These are phyloP conservation scores for Xylogone sp. DNA, from an alignment of 2,329 filamentous ascomycete genomes.

Conservation along the genomic window DNA sequence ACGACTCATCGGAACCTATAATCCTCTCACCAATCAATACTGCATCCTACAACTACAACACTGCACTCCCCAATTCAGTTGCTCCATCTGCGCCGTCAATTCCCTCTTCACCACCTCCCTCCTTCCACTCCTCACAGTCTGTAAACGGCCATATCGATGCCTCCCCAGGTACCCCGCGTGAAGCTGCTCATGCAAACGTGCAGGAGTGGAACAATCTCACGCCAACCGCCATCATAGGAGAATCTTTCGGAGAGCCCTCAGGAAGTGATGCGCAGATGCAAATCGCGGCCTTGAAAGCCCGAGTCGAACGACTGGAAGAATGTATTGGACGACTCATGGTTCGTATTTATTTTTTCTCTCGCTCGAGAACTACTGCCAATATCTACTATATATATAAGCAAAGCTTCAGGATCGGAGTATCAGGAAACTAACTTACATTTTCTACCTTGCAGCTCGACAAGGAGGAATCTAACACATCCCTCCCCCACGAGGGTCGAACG, in stretches of 20 bases:
- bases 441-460: background rate
- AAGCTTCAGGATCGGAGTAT: no score
- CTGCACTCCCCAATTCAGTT: slow-evolving; percentile 15
- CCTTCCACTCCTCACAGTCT: slow-evolving; percentile 13
- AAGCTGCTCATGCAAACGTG: background rate
- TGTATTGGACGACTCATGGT: slow-evolving; percentile 20
- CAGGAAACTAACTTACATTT: slow-evolving; percentile 1
- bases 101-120: slow-evolving; percentile 19
- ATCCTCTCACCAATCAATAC: slow-evolving; percentile 19
- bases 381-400: no score
- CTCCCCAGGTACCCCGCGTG: slow-evolving; percentile 15
- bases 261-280: slow-evolving; percentile 18
- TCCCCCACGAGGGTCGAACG: background rate
- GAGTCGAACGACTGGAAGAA: slow-evolving; percentile 24
- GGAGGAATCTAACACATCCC: background rate
- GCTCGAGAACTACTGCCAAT: background rate
- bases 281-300: slow-evolving; percentile 17
- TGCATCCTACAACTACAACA: slow-evolving; percentile 17
- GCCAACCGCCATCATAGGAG: background rate
- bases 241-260: slow-evolving; percentile 3
- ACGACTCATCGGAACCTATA: slow-evolving; percentile 13
- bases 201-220: background rate
- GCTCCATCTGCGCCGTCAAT: slow-evolving; percentile 13
- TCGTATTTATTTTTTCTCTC: background rate
- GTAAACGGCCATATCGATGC: slow-evolving; percentile 8